A percentile compares a stretch with the other conserved stretches of the same genome.
Evolutionary conservation across 2,329 filamentous ascomycete genomes (phyloP).

Genomic region (Dryadomyces quercivorus): DNA sequence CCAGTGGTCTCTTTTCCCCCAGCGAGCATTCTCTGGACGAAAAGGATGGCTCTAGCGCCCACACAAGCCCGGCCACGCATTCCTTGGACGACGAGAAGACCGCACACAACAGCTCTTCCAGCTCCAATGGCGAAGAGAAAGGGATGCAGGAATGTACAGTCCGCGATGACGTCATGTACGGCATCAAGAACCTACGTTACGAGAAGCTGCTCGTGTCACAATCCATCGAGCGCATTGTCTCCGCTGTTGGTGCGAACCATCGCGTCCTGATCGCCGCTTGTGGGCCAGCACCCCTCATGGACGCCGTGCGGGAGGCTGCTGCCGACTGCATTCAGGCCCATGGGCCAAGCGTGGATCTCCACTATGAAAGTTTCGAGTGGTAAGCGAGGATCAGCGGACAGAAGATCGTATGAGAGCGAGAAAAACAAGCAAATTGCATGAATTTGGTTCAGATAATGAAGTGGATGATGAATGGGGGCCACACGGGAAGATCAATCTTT

Average conservation of each 20-base stretch:
- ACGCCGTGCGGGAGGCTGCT: slow-evolving; percentile 27
- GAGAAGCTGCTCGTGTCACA: slow-evolving; percentile 1
- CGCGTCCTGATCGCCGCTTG: slow-evolving; percentile 34
- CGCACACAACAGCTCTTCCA: background rate
- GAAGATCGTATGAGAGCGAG: background rate
- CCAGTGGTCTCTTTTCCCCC: background rate
- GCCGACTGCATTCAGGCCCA: slow-evolving; percentile 27
- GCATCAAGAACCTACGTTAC: slow-evolving; percentile 1
- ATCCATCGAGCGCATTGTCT: background rate
- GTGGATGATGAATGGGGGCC: background rate
- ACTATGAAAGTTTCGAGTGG: slow-evolving; percentile 34
- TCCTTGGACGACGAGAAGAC: background rate
- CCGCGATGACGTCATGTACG: background rate
- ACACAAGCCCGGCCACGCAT: background rate
- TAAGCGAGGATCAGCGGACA: background rate
- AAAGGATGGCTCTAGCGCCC: background rate
- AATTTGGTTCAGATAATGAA: background rate
- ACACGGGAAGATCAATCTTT: too few species aligned
- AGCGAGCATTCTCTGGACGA: background rate
- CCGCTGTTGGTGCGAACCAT: slow-evolving; percentile 15
- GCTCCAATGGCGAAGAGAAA: background rate
- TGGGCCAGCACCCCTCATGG: slow-evolving; percentile 32
- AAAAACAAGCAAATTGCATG: background rate
- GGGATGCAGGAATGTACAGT: background rate
- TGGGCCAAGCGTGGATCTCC: slow-evolving; percentile 35